Evolutionary conservation across 164 flowering plant genomes (phyloP).

Genomic region (Vitis rotundifolia): DNA sequence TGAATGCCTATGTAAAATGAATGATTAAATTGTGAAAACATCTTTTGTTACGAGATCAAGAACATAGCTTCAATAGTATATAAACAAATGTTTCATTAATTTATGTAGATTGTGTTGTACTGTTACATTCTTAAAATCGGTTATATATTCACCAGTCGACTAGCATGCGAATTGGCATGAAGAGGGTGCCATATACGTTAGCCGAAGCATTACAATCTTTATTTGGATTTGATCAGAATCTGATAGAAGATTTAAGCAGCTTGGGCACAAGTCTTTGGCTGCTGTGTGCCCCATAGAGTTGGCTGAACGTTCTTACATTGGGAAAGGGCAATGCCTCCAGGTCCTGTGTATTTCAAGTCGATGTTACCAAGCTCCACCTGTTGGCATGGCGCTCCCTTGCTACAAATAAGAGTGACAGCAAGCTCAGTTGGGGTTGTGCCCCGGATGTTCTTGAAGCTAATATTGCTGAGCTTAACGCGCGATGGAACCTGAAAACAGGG

Average conservation of each 20-base stretch:
- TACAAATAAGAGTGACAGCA: conserved; percentile 25
- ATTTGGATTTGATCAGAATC: no score
- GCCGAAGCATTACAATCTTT: no score
- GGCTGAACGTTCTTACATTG: conserved; percentile 4
- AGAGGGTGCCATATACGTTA: no score
- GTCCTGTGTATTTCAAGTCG: conserved; percentile 21
- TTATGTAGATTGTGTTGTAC: no score
- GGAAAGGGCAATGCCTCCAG: conserved; percentile 10
- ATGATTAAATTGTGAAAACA: no score
- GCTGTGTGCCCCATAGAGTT: background rate
- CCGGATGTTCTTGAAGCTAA: conserved; percentile 5
- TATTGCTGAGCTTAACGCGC: conserved; percentile 12
- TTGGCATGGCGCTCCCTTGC: conserved; percentile 23
- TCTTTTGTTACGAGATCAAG: no score
- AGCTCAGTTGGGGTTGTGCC: conserved; percentile 27
- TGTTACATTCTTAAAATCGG: no score
- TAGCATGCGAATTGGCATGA: no score
- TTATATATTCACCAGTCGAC: no score
- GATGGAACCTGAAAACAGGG: background rate
- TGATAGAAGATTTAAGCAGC: background rate
- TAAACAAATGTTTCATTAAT: no score
- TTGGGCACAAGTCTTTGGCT: background rate
- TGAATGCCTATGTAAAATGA: no score
- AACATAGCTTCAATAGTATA: no score
- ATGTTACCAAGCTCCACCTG: conserved; percentile 21